phyloP scores from a whole-genome alignment of 805 yeast genomes.

The Zygosaccharomyces bisporus region DNA sequence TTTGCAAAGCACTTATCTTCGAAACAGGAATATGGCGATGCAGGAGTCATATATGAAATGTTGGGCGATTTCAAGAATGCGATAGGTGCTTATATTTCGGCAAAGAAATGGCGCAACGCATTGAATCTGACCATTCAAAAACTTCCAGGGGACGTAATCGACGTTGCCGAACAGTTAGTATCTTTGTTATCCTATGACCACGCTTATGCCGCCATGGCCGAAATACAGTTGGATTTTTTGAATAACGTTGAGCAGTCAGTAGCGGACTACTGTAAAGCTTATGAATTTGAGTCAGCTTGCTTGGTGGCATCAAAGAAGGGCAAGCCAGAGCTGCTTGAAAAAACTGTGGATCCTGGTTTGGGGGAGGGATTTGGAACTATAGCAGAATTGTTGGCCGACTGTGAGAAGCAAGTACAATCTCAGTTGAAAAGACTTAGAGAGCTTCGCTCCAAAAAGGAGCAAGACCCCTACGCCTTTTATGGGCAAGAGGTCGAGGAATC shows the following conservation, averaged over 20 bases:
- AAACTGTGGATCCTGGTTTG: constrained; percentile 65
- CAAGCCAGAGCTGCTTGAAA: constrained; percentile 45
- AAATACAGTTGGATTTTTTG: constrained; percentile 61
- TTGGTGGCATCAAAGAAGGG: constrained; percentile 52
- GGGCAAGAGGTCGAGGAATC: constrained; percentile 74
- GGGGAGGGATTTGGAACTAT: constrained; percentile 85
- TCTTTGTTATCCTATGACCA: constrained; percentile 61
- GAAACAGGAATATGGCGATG: constrained; percentile 59
- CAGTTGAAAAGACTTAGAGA: constrained; percentile 83
- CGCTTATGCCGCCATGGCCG: constrained; percentile 75
- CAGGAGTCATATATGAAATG: constrained; percentile 75
- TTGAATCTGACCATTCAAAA: constrained; percentile 51
- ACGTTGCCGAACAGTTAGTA: constrained; percentile 58
- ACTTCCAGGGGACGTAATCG: constrained; percentile 39
- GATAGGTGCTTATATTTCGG: constrained; percentile 61
- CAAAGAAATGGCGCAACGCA: constrained; percentile 84
- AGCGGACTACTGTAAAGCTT: constrained; percentile 66
- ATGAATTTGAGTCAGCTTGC: constrained; percentile 71
- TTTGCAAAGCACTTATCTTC: constrained; percentile 63
- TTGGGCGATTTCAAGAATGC: constrained; percentile 57
- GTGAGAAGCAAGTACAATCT: constrained; percentile 76
- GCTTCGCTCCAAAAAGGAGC: constrained; percentile 73
- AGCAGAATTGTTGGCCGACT: constrained; percentile 91
- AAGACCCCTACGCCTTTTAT: constrained; percentile 82
- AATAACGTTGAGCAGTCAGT: constrained; percentile 60